Percentiles rank a stretch among this genome's conserved stretches.
Evolutionary conservation across 441 rosid genomes (phyloP).

Genomic region (Aquilaria agallochum): DNA sequence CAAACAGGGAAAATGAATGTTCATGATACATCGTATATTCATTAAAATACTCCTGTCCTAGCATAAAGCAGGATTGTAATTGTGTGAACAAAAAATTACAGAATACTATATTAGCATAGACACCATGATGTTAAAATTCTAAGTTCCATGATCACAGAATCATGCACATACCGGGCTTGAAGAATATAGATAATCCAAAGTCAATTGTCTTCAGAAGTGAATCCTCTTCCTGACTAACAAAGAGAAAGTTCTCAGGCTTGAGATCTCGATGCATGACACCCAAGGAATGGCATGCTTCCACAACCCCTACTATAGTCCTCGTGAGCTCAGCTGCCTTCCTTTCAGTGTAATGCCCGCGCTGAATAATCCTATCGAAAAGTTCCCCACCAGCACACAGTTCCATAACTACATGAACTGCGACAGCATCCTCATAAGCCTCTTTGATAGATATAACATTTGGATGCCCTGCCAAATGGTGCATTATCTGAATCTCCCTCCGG

Average conservation of each 20-base stretch:
- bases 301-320: constrained; percentile 82
- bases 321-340: constrained; percentile 92
- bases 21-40: too few relatives aligned
- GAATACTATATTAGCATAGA: not conserved
- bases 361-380: constrained; percentile 91
- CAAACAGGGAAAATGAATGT: too few relatives aligned
- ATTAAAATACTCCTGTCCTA: not conserved
- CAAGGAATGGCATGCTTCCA: constrained; percentile 91
- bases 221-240: constrained; percentile 71
- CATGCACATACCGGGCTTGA: constrained; percentile 72
- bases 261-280: constrained; percentile 98
- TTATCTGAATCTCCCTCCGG: constrained; percentile 89
- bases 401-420: constrained; percentile 92
- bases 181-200: constrained; percentile 90
- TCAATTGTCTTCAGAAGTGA: constrained; percentile 88
- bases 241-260: constrained; percentile 91
- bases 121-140: not conserved
- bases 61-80: not conserved
- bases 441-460: constrained; percentile 85
- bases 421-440: constrained; percentile 87
- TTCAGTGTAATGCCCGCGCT: constrained; percentile 90
- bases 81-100: not conserved
- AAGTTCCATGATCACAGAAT: not conserved
- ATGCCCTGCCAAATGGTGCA: constrained; percentile 95
- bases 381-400: constrained; percentile 92